Evolutionary conservation across 1,284 basidiomycete species (phyloP), one percentile per base, ranked within the genome.

Genomic region (Laetiporus sulphureus): DNA sequence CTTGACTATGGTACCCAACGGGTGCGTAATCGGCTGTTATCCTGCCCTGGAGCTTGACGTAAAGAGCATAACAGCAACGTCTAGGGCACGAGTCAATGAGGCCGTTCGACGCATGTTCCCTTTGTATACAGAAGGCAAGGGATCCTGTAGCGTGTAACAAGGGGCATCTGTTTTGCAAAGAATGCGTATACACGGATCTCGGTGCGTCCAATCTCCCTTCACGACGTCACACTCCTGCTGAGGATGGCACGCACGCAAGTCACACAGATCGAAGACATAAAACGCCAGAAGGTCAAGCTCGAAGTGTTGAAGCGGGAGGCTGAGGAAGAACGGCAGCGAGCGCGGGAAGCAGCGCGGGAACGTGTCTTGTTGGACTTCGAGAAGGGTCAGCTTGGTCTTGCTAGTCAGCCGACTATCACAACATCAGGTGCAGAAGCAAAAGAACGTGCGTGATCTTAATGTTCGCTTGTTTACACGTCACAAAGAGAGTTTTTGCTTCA

Each of bases 111-210:
- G 79, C 86, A 7, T 96, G 91, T 58, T 74, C 85, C 25, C 74
- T 94, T 13, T 95, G 92, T 58, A 67, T 95, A 22, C 81, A 88
- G 44, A 72, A 73, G 38, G 90, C 88, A 3, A 65, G 83, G 35
- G 83, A 90, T 40, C 89, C 92, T 0, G 70, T 92, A 22, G 77
- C 83, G 8, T 97, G 93, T 57, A 65, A 76, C 20, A 73, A 85
- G 42, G 93, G 94, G 0, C 93, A 97, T 62, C 56, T 96, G 10
- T 90, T 86, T 63, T 97, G 93, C 73, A 90, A 86, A 55, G 91
- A 94, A 62, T 91, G 92, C 56, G 80, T 81, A 10, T 79, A 83
- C 53, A 76, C 79, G 0, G 86, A 88, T 57, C 73, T 90, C 23
- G 60, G 85, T 87, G 62, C 58, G 81, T 64, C 15, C 24, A 6